Evolutionary conservation across 139 green algal species (phyloP).

Genomic region (Auxenochlorella pyrenoidosa): DNA sequence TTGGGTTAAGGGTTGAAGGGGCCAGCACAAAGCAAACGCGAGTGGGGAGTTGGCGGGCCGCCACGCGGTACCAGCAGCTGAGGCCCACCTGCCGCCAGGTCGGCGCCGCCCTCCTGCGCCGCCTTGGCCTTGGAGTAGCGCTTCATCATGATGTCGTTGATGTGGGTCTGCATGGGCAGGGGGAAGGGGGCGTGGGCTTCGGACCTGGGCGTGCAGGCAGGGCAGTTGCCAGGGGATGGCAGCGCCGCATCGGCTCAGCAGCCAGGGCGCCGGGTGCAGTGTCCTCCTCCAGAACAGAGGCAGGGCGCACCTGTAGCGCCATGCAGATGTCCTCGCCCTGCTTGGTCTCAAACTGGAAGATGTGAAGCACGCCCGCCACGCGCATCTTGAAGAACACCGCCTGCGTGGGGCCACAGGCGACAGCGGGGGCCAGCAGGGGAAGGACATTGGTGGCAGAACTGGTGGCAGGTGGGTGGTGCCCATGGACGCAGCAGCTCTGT

Average conservation of each 20-base stretch:
- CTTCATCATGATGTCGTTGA: constrained; percentile 99
- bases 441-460: too few species aligned
- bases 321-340: constrained; percentile 98
- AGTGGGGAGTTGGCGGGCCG: too few species aligned
- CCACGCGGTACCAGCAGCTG: too few species aligned
- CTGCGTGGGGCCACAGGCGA: constrained; percentile 34
- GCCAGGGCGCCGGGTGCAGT: background rate
- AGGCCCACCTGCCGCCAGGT: background rate
- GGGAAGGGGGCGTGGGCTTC: background rate
- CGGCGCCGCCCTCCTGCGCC: constrained; percentile 43
- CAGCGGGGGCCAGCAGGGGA: too few species aligned
- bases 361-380: constrained; percentile 94
- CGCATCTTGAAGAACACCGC: constrained; percentile 99
- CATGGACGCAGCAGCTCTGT: too few species aligned
- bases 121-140: constrained; percentile 74
- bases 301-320: constrained; percentile 71
- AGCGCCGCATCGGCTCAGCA: background rate
- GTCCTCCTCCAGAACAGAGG: background rate
- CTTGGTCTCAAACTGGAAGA: constrained; percentile 97
- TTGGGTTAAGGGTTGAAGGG: too few species aligned
- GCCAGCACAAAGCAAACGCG: too few species aligned
- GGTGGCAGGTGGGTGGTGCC: too few species aligned
- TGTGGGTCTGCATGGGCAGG: constrained; percentile 93
- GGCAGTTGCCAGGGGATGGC: background rate
- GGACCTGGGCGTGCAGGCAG: too few species aligned